Evolutionary conservation across 2,329 filamentous ascomycete genomes (phyloP).

Genomic region (Ambrosiella cleistominuta): DNA sequence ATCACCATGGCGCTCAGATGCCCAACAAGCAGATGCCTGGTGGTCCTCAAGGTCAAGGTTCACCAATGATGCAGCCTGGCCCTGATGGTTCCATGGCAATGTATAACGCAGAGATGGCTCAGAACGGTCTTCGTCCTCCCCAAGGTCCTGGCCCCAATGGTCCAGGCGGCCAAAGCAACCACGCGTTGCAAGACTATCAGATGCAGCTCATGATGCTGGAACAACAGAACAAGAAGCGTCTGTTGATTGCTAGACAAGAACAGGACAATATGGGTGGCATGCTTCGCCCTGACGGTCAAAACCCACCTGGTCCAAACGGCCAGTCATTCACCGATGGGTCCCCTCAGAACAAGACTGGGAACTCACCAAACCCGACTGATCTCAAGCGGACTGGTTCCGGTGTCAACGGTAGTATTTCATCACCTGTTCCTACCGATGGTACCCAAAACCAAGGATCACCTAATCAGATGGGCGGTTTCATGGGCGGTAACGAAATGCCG

Average conservation of each 20-base stretch:
- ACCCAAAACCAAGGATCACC: slow-evolving; percentile 49
- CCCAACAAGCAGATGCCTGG: slow-evolving; percentile 54
- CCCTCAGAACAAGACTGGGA: slow-evolving; percentile 47
- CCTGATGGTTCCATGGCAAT: slow-evolving; percentile 45
- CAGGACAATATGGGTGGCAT: slow-evolving; percentile 44
- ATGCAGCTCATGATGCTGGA: slow-evolving; percentile 79
- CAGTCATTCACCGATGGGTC: slow-evolving; percentile 53
- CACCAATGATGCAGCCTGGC: slow-evolving; percentile 63
- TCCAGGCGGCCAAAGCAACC: slow-evolving; percentile 38
- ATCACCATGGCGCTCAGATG: slow-evolving; percentile 68
- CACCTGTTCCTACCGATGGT: slow-evolving; percentile 48
- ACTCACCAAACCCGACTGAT: slow-evolving; percentile 60
- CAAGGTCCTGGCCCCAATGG: slow-evolving; percentile 28
- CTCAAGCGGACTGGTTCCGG: slow-evolving; percentile 68
- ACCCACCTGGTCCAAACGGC: slow-evolving; percentile 35
- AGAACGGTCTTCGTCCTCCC: slow-evolving; percentile 39
- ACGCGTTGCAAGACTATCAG: slow-evolving; percentile 72
- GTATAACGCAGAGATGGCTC: slow-evolving; percentile 44
- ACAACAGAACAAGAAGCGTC: slow-evolving; percentile 72
- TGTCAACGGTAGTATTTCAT: slow-evolving; percentile 50
- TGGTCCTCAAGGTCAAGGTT: slow-evolving; percentile 59
- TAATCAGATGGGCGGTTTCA: slow-evolving; percentile 42
- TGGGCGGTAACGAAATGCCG: slow-evolving; percentile 40
- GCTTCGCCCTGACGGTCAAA: slow-evolving; percentile 33
- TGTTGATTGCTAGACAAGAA: slow-evolving; percentile 68